Conservation (phyloP, 2,329 filamentous ascomycete species). For the Plenodomus biglobosus region DNA sequence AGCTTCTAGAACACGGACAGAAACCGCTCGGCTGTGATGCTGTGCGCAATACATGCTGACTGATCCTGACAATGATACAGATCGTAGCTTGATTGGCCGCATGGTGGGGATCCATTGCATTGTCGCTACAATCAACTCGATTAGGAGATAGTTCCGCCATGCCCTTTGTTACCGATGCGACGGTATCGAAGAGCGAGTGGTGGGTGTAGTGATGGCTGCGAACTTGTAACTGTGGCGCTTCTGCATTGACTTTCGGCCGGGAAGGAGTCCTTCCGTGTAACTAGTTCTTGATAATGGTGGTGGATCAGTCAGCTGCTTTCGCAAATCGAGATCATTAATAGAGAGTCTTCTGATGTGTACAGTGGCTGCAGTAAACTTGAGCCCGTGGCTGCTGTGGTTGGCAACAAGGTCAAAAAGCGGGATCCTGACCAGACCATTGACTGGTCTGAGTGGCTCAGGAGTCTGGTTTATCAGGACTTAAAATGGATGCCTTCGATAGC, state of each 20-base stretch:
- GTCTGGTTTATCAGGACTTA: background rate
- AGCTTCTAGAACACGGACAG: conserved; percentile 3
- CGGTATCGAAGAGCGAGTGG: background rate
- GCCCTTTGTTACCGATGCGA: background rate
- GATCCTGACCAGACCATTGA: conserved; percentile 1
- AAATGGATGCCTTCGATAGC: conserved; percentile 7
- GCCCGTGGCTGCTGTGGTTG: conserved; percentile 2
- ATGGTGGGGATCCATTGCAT: background rate
- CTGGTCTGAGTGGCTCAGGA: background rate
- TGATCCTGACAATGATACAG: conserved; percentile 1
- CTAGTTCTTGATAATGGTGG: background rate
- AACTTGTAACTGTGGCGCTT: background rate
- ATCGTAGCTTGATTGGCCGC: background rate
- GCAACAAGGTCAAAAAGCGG: conserved; percentile 4
- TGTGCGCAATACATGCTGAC: conserved; percentile 8
- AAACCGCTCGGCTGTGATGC: conserved; percentile 1
- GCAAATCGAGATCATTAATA: conserved; percentile 6
- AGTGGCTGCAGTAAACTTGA: background rate
- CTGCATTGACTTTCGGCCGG: background rate
- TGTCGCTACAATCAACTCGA: background rate
- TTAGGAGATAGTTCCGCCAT: background rate
- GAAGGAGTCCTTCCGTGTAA: conserved; percentile 2
- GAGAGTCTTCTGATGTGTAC: conserved; percentile 1
- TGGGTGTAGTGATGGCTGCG: background rate
- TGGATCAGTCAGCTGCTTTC: conserved; percentile 6